phyloP scores from a whole-genome alignment of 352 stramenopile species.

The Globisporangium viniferum region DNA sequence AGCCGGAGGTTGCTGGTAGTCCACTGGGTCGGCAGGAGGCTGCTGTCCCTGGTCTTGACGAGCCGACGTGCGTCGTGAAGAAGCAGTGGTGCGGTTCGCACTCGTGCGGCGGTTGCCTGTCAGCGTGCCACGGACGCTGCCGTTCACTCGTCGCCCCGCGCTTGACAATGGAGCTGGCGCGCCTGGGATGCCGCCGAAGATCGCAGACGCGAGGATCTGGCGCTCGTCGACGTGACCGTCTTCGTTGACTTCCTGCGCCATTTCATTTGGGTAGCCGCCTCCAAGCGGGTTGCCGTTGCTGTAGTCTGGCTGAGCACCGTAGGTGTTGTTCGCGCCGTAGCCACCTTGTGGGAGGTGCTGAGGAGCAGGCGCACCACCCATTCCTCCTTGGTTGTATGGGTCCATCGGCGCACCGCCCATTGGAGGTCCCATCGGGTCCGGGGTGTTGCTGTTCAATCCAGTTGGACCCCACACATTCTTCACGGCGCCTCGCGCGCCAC shows the following conservation, averaged over 20 bases:
- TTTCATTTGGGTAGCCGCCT: slow-evolving; percentile 35
- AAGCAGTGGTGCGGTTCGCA: slow-evolving; percentile 19
- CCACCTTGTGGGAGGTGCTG: slow-evolving; percentile 17
- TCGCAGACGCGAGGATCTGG: slow-evolving; percentile 90
- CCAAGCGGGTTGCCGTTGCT: slow-evolving; percentile 15
- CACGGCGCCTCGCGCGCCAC: slow-evolving; percentile 28
- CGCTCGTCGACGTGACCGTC: slow-evolving; percentile 69
- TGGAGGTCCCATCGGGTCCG: slow-evolving; percentile 8
- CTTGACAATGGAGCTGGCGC: slow-evolving; percentile 44
- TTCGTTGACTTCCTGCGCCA: slow-evolving; percentile 47
- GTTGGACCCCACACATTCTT: slow-evolving; percentile 88
- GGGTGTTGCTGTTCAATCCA: slow-evolving; percentile 46
- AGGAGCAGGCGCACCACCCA: slow-evolving; percentile 7
- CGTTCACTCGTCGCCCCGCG: slow-evolving; percentile 38
- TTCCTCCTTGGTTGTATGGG: slow-evolving; percentile 34
- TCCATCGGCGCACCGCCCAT: slow-evolving; percentile 13
- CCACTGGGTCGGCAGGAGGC: slow-evolving; percentile 3
- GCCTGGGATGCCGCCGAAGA: slow-evolving; percentile 95
- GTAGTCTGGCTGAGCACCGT: slow-evolving; percentile 14
- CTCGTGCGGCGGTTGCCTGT: slow-evolving; percentile 31
- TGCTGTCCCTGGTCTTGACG: slow-evolving; percentile 46
- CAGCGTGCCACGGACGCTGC: slow-evolving; percentile 19
- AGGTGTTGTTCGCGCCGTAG: slow-evolving; percentile 15
- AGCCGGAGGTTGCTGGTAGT: slow-evolving; percentile 28
- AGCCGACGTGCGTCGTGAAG: slow-evolving; percentile 26